A percentile compares a stretch with the other conserved stretches of the same genome.
Conservation (phyloP, 352 stramenopile species). For the Pythium pyrilobum region DNA sequence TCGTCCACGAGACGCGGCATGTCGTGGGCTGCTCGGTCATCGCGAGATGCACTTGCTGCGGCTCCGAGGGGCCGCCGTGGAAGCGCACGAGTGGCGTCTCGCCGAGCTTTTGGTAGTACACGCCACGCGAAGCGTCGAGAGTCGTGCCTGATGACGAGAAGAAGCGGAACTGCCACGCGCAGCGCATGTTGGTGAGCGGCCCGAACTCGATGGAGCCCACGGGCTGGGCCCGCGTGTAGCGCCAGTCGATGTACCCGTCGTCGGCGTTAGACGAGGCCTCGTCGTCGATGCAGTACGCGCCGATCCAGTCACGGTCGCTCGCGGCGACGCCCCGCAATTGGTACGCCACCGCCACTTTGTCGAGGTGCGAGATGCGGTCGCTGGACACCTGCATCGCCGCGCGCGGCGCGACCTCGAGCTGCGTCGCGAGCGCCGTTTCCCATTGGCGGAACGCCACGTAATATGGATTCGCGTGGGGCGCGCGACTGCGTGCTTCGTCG, state of each 20-base stretch:
- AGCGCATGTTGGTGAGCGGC: conserved; percentile 45
- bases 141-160: no score
- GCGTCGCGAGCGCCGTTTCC: neutral
- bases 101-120: conserved; percentile 18
- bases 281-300: conserved; percentile 33
- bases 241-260: conserved; percentile 10
- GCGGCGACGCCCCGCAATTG: neutral
- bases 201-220: conserved; percentile 24
- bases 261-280: neutral
- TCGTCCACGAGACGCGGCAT: conserved; percentile 42
- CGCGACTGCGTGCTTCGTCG: neutral
- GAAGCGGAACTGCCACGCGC: conserved; percentile 39
- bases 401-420: neutral
- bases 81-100: conserved; percentile 29
- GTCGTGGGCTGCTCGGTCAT: conserved; percentile 22
- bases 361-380: conserved; percentile 10
- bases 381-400: conserved; percentile 10
- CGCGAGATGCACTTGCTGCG: conserved; percentile 30
- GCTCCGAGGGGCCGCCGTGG: conserved; percentile 21
- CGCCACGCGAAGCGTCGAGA: no score
- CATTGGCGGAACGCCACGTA: neutral
- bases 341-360: conserved; percentile 2
- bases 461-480: neutral
- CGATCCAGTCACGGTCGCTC: conserved; percentile 25
- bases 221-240: neutral